These are phyloP conservation scores for Euphrasia confusa DNA, from an alignment of 257 asterid genomes.

Conservation along the genomic window DNA sequence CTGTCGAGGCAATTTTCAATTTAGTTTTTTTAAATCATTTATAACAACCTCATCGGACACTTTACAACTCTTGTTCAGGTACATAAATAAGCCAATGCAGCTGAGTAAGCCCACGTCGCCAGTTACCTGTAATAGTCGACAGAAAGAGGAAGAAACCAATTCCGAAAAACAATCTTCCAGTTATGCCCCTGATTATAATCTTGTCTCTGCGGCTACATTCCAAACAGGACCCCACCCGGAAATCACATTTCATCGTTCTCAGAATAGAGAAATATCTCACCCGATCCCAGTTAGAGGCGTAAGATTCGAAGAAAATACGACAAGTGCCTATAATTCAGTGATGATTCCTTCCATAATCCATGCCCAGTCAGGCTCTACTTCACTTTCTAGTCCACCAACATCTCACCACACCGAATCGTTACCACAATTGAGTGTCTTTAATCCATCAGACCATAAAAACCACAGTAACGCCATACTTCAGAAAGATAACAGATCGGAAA, in stretches of 20 bases:
- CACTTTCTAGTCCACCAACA: conserved; percentile 46
- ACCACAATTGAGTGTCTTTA: conserved; percentile 30
- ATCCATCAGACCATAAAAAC: conserved; percentile 33
- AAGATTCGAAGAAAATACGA: conserved; percentile 43
- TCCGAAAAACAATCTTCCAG: conserved; percentile 35
- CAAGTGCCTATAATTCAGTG: conserved; percentile 33
- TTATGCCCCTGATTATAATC: conserved; percentile 30
- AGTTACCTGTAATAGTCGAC: conserved; percentile 41
- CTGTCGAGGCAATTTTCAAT: neutral
- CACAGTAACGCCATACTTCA: conserved; percentile 36
- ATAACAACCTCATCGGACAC: conserved; percentile 5
- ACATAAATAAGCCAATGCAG: conserved; percentile 50
- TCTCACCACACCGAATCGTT: conserved; percentile 38
- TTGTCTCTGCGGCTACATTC: conserved; percentile 22
- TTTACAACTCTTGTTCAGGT: conserved; percentile 44
- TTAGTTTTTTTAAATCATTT: neutral
- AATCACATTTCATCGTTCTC: conserved; percentile 29
- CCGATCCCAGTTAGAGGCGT: conserved; percentile 57
- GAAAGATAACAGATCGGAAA: conserved; percentile 39
- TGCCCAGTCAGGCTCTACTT: conserved; percentile 34
- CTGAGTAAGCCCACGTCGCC: conserved; percentile 39
- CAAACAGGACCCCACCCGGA: conserved; percentile 46
- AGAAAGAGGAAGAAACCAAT: conserved; percentile 16
- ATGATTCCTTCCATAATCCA: conserved; percentile 32
- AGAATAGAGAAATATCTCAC: conserved; percentile 40